Base-by-base conservation (phyloP, 768 basidiomycete genomes). In the Boletus rufocinnamomeus region DNA sequence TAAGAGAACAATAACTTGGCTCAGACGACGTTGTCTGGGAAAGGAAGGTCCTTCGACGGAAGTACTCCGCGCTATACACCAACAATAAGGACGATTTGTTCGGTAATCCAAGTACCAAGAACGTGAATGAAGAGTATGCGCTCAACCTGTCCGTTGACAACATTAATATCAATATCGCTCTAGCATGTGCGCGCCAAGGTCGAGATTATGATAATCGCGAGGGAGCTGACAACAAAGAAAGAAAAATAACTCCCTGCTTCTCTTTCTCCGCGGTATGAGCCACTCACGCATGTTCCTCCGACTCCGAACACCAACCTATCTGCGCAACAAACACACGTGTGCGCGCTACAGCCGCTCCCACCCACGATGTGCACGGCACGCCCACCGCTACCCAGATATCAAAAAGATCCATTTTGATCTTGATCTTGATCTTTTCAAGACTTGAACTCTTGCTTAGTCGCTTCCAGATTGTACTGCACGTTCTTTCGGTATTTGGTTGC, bases 401-500 rank as follows among this genome's bases (percentile, higher is more conserved):
- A 37, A 11, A 11, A 23, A 49, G 21, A 37, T 37, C 34, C 4
- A 37, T 37, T 6, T 7, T 6, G 46, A 50, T 48, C 45, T 13
- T 14, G 35, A 50, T 49, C 46, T 13, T n/a, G 35, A 37, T 37
- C 17, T 38, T 14, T 21, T 49, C 52, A 56, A 6, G 62, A 54
- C 32, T 59, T 28, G 50, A 46, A 57, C 57, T 69, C 72, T 14
- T 72, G 69, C 61, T 78, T 82, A 49, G 85, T 89, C 46, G 88
- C 88, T 66, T 91, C 88, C 57, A 97, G 72, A 70, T 95, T 96
- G 71, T 94, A 96, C 70, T 90, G 87, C 52, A 95, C 94, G 75
- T 98, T 98, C 75, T 93, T 87, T 62, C 89, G 81, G 72, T 98
- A 97, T 71, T 93, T 94, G 40, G 85, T 85, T 35, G 90, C 83